These are phyloP conservation scores for Aquilaria yunnanensis DNA, from an alignment of 345 rosid species.

Conservation along the genomic window DNA sequence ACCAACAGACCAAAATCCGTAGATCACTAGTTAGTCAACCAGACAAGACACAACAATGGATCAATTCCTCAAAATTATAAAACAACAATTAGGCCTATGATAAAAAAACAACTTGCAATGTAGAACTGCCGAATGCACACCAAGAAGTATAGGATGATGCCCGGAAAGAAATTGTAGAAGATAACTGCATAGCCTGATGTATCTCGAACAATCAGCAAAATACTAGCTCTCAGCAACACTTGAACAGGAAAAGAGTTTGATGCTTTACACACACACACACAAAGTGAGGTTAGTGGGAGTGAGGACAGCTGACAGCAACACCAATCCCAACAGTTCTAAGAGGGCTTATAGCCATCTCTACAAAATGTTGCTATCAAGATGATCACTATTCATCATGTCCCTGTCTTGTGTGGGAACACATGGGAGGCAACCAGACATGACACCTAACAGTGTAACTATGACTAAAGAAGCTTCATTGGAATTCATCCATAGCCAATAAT, in stretches of 20 bases:
- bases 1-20: neutral
- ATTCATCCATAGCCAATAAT: constrained; percentile 17
- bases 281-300: neutral
- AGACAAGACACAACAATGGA: neutral
- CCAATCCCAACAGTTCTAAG: neutral
- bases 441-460: constrained; percentile 41
- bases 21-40: too few species aligned
- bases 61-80: too few species aligned
- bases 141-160: too few species aligned
- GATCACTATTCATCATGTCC: too few species aligned
- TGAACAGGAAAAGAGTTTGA: too few species aligned
- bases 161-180: neutral
- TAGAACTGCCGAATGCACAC: too few species aligned
- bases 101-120: too few species aligned
- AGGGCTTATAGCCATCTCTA: too few species aligned
- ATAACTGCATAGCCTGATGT: neutral
- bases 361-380: too few species aligned
- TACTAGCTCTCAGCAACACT: neutral
- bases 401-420: too few species aligned
- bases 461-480: constrained; percentile 35
- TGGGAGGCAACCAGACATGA: neutral
- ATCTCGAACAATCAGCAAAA: neutral
- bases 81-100: too few species aligned
- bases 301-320: neutral
- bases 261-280: too few species aligned